Evolutionary conservation across 2,329 filamentous ascomycete genomes (phyloP).

Genomic region (Fusarium poae): DNA sequence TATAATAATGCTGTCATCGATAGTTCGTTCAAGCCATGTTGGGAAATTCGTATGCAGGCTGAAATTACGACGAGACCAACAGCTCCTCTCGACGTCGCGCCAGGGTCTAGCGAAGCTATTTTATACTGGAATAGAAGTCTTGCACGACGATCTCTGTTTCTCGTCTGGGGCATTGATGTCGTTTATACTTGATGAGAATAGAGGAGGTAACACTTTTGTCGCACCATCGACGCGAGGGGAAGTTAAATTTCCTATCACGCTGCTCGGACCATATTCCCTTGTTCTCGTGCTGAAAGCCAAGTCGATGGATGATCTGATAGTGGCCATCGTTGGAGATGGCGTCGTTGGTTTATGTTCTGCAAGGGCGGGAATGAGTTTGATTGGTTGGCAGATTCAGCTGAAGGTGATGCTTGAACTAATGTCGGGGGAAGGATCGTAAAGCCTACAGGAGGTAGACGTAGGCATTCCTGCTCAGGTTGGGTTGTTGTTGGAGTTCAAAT

Average conservation of each 20-base stretch:
- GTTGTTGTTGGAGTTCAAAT: not conserved
- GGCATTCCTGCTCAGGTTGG: not conserved
- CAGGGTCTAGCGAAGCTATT: slow-evolving; percentile 1
- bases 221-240: slow-evolving; percentile 19
- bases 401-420: slow-evolving; percentile 17
- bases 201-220: slow-evolving; percentile 24
- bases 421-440: slow-evolving; percentile 1
- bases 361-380: slow-evolving; percentile 21
- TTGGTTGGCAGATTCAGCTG: slow-evolving; percentile 31
- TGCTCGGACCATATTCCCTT: slow-evolving; percentile 18
- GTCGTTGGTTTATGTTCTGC: slow-evolving; percentile 28
- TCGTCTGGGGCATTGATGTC: slow-evolving; percentile 1
- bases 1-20: slow-evolving; percentile 2
- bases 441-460: not conserved
- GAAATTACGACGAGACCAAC: slow-evolving; percentile 39
- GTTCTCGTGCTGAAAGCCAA: slow-evolving; percentile 21
- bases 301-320: slow-evolving; percentile 18
- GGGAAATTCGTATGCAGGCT: slow-evolving; percentile 31
- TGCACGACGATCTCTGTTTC: not conserved
- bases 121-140: not conserved
- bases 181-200: slow-evolving; percentile 19
- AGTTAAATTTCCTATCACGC: not conserved
- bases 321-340: slow-evolving; percentile 27
- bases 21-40: slow-evolving; percentile 2
- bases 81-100: slow-evolving; percentile 1